Evolutionary conservation across 1,139 yeast species (phyloP).

Genomic region (Zygoascus sp.): DNA sequence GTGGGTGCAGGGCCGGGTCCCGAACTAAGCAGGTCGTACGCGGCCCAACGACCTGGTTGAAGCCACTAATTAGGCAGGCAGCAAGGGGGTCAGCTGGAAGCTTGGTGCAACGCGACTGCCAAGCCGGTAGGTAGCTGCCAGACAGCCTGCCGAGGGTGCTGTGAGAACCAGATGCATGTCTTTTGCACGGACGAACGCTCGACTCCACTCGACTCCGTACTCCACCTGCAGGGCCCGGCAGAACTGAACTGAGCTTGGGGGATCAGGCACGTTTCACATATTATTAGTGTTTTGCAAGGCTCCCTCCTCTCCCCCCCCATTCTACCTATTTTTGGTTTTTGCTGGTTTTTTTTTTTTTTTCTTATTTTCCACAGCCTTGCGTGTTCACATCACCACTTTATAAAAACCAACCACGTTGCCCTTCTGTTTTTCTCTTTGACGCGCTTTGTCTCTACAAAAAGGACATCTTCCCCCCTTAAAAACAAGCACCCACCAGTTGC

Average conservation of each 20-base stretch:
- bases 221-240: too few relatives aligned
- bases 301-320: neutral
- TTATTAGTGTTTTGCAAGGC: neutral
- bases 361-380: neutral
- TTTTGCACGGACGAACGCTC: too few relatives aligned
- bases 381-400: neutral
- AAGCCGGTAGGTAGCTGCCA: too few relatives aligned
- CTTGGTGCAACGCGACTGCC: too few relatives aligned
- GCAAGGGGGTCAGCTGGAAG: neutral
- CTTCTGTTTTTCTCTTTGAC: constrained; percentile 5
- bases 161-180: too few relatives aligned
- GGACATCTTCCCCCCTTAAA: neutral
- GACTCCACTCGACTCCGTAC: too few relatives aligned
- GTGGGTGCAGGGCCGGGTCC: neutral
- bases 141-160: too few relatives aligned
- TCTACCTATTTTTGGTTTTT: constrained; percentile 1
- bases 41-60: too few relatives aligned
- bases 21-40: neutral
- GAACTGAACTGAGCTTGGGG: too few relatives aligned
- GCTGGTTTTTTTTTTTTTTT: neutral
- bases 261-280: constrained; percentile 1
- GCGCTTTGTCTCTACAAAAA: neutral
- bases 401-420: constrained; percentile 6
- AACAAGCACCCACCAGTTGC: too few relatives aligned
- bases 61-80: neutral